Percentiles rank a stretch among this genome's conserved stretches.
Conservation (phyloP, 2,329 filamentous ascomycete genomes). For the Chaetomium sp. region DNA sequence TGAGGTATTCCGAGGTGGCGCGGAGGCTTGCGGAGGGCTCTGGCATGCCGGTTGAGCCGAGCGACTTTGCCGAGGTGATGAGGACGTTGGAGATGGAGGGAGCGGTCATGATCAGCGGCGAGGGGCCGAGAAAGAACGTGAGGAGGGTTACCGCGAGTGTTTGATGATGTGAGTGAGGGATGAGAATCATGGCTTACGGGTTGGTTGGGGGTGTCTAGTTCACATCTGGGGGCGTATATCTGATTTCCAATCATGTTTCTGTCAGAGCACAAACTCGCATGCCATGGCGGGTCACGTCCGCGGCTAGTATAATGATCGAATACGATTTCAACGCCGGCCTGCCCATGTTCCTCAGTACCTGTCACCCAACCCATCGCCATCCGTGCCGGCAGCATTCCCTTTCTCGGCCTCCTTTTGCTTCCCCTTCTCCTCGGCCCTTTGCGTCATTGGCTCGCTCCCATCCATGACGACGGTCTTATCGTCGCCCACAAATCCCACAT, state of each 20-base stretch:
- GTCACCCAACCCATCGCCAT: neutral
- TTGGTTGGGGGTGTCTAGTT: neutral
- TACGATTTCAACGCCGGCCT: slow-evolving; percentile 10
- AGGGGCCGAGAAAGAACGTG: slow-evolving; percentile 80
- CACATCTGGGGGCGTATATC: slow-evolving; percentile 6
- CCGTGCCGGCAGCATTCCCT: neutral
- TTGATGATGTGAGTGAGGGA: slow-evolving; percentile 31
- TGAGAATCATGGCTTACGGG: slow-evolving; percentile 2
- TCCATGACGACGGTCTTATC: slow-evolving; percentile 15
- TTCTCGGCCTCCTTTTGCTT: slow-evolving; percentile 4
- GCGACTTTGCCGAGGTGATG: slow-evolving; percentile 83
- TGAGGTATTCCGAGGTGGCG: slow-evolving; percentile 77
- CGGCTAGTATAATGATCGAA: slow-evolving; percentile 28
- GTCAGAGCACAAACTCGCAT: slow-evolving; percentile 14
- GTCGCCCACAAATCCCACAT: slow-evolving; percentile 17
- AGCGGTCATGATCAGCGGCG: slow-evolving; percentile 74
- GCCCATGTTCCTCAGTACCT: neutral
- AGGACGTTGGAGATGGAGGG: slow-evolving; percentile 83
- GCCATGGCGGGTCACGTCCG: neutral
- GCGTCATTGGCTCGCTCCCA: neutral
- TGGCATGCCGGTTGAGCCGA: slow-evolving; percentile 70
- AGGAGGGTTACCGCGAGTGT: slow-evolving; percentile 67
- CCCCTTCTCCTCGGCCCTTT: slow-evolving; percentile 2
- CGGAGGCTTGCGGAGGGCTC: slow-evolving; percentile 71
- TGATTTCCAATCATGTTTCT: slow-evolving; percentile 9